Conservation (phyloP, 768 basidiomycete species). For the Astraeus odoratus region DNA sequence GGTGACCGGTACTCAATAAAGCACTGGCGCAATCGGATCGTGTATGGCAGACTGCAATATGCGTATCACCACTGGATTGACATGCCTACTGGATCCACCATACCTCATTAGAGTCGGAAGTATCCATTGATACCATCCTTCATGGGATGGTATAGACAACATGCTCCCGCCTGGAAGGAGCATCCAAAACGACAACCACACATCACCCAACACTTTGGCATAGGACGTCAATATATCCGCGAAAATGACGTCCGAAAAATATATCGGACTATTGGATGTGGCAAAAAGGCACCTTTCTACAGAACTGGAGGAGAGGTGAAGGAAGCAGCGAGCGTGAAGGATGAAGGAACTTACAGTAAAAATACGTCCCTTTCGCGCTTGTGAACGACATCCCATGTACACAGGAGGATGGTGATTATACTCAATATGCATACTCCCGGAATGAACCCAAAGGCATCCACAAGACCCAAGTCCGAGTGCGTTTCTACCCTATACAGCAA, state of each 20-base stretch:
- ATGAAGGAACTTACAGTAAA: slow-evolving; percentile 53
- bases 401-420: slow-evolving; percentile 49
- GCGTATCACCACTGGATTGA: slow-evolving; percentile 3
- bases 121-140: slow-evolving; percentile 66
- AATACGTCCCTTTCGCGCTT: slow-evolving; percentile 73
- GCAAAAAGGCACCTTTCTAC: slow-evolving; percentile 70
- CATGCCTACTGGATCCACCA: slow-evolving; percentile 10
- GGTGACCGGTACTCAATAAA: slow-evolving; percentile 70
- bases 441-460: slow-evolving; percentile 73
- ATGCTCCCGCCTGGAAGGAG: slow-evolving; percentile 80
- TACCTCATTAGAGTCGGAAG: slow-evolving; percentile 86
- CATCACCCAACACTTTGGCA: slow-evolving; percentile 92
- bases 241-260: slow-evolving; percentile 89
- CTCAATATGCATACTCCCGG: slow-evolving; percentile 62
- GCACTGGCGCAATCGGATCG: slow-evolving; percentile 92
- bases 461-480: slow-evolving; percentile 46
- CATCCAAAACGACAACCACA: slow-evolving; percentile 86
- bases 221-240: slow-evolving; percentile 96
- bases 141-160: slow-evolving; percentile 51
- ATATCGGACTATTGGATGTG: slow-evolving; percentile 51
- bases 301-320: slow-evolving; percentile 38
- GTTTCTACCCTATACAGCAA: slow-evolving; percentile 55
- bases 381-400: slow-evolving; percentile 60
- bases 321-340: not conserved
- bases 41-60: slow-evolving; percentile 64